Conservation (phyloP, 768 basidiomycete genomes). For the Boletus rufocinnamomeus region DNA sequence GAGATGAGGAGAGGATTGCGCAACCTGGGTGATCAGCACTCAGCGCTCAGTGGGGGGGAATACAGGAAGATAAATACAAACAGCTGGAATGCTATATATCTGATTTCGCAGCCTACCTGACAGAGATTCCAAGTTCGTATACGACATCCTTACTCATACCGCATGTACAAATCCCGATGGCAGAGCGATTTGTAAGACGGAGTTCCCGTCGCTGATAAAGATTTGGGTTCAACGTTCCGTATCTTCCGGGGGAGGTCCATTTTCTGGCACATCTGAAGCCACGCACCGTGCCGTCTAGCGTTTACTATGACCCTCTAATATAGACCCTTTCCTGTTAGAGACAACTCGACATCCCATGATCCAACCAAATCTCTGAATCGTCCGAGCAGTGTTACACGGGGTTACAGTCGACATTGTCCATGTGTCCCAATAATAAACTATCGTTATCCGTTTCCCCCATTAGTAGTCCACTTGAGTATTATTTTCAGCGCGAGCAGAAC, state of each 20-base stretch:
- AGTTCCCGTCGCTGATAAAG: not conserved
- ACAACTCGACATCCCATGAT: not conserved
- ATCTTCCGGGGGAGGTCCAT: not conserved
- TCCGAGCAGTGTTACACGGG: not conserved
- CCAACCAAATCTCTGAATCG: not conserved
- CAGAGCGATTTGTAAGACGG: constrained; percentile 24
- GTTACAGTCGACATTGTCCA: not conserved
- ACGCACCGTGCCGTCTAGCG: not conserved
- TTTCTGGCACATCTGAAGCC: not conserved
- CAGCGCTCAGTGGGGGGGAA: not conserved
- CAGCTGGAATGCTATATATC: not conserved
- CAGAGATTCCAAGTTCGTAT: not conserved
- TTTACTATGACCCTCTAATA: not conserved
- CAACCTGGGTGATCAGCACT: not conserved
- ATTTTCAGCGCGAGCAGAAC: constrained; percentile 89
- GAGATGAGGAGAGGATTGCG: constrained; percentile 15
- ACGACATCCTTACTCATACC: constrained; percentile 19
- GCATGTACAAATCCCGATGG: not conserved
- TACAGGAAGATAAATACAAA: too few species aligned
- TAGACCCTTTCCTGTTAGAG: not conserved
- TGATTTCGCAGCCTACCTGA: not conserved
- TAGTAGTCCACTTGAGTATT: constrained; percentile 84
- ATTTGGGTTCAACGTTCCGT: not conserved
- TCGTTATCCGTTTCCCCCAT: constrained; percentile 56
- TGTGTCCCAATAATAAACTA: not conserved